Evolutionary conservation across 2,329 filamentous ascomycete genomes (phyloP), one percentile per base, ranked within the genome.

Genomic region (Arthrobotrys megalospora): DNA sequence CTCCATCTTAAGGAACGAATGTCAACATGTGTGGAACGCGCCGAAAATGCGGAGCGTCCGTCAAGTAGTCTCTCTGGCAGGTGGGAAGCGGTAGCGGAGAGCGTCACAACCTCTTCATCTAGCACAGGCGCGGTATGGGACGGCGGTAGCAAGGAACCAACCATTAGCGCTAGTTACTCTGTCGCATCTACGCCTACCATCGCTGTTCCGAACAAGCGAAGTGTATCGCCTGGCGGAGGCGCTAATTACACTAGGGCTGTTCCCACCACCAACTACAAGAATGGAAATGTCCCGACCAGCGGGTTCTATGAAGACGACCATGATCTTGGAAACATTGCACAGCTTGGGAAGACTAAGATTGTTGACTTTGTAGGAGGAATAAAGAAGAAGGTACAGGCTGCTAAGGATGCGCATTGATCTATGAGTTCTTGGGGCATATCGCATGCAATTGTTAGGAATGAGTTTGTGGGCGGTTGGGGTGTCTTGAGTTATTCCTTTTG

Each of bases 21-120:
- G 19, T 84, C 85, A 60, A 86, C 87, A 64, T 88, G 87, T 76
- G 82, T 88, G 10, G 86, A 85, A 67, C 85, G 86, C 19, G 87
- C 87, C 0, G 87, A 88, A 80, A 84, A 86, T 21, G 87, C 87
- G 0, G 87, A 88, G 81, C 84, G 86, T 5, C 87, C 87, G 1
- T 85, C 84, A 32, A 87, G 86, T 32, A 84, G 84, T 6, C 82
- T 86, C 7, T 86, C 85, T 62, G 84, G 87, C 65, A 85, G 86
- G 34, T 88, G 87, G 87, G 87, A 88, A 79, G 87, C 88, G 71
- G 83, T 88, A 11, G 86, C 88, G 16, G 87, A 88, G 79, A 84
- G 85, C 68, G 83, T 87, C 43, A 83, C 80, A 1, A 72, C 76
- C 14, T 80, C 79, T 10, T 55, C 68, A 19, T 52, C 34, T 0